Evolutionary conservation across 768 basidiomycete species (phyloP).

Genomic region (Leccinum disarticulatum): DNA sequence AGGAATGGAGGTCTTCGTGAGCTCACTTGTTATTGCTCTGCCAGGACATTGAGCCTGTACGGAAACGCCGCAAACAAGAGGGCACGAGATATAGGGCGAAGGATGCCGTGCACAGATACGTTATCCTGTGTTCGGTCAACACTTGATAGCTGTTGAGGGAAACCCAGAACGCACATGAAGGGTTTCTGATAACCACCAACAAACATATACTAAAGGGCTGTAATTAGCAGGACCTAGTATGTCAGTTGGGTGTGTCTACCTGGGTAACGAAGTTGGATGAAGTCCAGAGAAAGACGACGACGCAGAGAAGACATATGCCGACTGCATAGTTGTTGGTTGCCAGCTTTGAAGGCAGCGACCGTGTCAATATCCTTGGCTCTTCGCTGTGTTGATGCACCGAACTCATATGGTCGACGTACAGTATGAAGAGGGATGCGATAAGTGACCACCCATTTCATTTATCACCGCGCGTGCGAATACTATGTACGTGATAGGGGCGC

Average conservation of each 20-base stretch:
- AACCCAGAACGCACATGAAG: conserved; percentile 60
- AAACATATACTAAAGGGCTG: conserved; percentile 43
- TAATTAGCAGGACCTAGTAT: conserved; percentile 4
- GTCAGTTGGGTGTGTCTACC: conserved; percentile 36
- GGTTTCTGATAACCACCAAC: conserved; percentile 83
- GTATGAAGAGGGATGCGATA: neutral
- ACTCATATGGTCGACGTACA: conserved; percentile 18
- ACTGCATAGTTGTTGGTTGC: conserved; percentile 41
- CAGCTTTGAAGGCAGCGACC: conserved; percentile 3
- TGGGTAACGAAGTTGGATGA: conserved; percentile 85
- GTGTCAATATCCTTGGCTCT: conserved; percentile 10
- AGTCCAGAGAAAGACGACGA: conserved; percentile 89
- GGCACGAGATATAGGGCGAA: conserved; percentile 84
- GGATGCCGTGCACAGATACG: conserved; percentile 90
- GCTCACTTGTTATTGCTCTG: conserved; percentile 14
- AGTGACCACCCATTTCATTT: neutral
- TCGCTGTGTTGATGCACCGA: conserved; percentile 12
- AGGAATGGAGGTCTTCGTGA: neutral
- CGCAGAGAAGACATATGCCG: conserved; percentile 67
- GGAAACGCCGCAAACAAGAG: conserved; percentile 39
- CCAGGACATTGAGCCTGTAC: neutral
- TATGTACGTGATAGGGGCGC: neutral
- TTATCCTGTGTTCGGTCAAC: conserved; percentile 51
- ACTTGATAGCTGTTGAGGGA: neutral
- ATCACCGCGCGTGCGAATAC: conserved; percentile 9